Evolutionary conservation across 768 basidiomycete species (phyloP), one percentile per base, ranked within the genome.

Genomic region (Boletus pseudopeckii): DNA sequence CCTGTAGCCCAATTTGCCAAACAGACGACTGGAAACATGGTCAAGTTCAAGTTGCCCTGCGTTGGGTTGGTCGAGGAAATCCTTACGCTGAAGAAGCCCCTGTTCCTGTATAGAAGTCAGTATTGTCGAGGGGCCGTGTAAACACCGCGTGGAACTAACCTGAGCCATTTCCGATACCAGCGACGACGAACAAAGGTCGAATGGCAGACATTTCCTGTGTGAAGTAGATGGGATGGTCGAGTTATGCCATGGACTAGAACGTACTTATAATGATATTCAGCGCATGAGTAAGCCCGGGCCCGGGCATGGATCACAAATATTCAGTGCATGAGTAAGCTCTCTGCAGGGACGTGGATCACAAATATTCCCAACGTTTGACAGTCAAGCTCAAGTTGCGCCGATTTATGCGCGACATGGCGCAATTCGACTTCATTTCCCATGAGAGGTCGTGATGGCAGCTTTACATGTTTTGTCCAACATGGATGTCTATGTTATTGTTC

Each of bases 1-100:
- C 40, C 75, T 80, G 63, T 87, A 89, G 0, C 86, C 86, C 30
- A 79, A 70, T 61, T 80, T 80, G 7, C 81, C 75, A 55, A 86
- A 85, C 15, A 80, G 58, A 30, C 81, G 84, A 17, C 85, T 86
- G 58, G 9, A 55, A 17, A 14, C 45, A 3, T 10, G 28, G 15
- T 57, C 45, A 60, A 38, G 42, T 18, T 43, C n/a, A n/a, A n/a
- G n/a, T n/a, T 36, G 14, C n/a, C 24, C 10, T 30, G 41, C 32
- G 22, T 41, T 38, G 10, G 14, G 1, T 36, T 37, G 42, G 6
- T 17, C 5, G 13, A n/a, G 7, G 0, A 28, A 11, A 33, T 20
- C 70, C 79, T 58, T 64, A 84, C 84, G 82, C 83, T 38, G 77
- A 73, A 33, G 80, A 74, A 54, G 77, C 82, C 24, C 84, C 85